Evolutionary conservation across 2,329 filamentous ascomycete genomes (phyloP), one percentile per base, ranked within the genome.

Genomic region (Tolypocladium endophyticum): DNA sequence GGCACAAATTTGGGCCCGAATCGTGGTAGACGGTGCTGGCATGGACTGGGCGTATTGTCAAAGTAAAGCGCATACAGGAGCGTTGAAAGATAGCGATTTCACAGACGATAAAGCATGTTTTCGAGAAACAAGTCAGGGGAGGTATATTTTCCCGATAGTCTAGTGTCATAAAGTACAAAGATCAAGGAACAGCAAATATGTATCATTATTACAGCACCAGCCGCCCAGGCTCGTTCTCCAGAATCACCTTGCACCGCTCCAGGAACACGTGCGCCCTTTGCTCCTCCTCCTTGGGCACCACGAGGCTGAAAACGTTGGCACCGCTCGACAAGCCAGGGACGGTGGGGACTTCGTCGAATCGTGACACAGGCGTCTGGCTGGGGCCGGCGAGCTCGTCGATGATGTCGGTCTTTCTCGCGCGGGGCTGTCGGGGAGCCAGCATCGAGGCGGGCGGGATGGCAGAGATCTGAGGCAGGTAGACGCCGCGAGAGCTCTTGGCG

Each of bases 181-280:
- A 35, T 35, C 71, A 71, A 25, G 41, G 62, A 61, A 62, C 65
- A 66, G 61, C 60, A 65, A 62, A 59, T 25, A 47, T 25, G 30
- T 25, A 60, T 57, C 61, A 61, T 54, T 25, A 59, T 79, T 73
- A 87, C 71, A 87, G 69, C 55, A 95, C 84, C 69, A 96, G 75
- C 67, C 87, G 81, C 39, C 87, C 90, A 18, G 91, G 90, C 74
- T 94, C 88, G 64, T 84, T 81, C 75, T 95, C 90, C 66, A 99
- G 74, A 33, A 93, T 86, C 54, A 81, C 77, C 84, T 96, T 97
- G 70, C 97, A 83, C 67, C 90, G 85, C 75, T 93, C 88, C 64
- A 99, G 74, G 77, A 97, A 99, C 14, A 87, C 80, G 69, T 84
- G 81, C 18, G 90, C 94, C 67, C 92, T 82, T 77, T 87, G 84